Percentiles rank a stretch among this genome's conserved stretches.
Conservation (phyloP, 2,329 filamentous ascomycete species). For the Fusarium burgessii region DNA sequence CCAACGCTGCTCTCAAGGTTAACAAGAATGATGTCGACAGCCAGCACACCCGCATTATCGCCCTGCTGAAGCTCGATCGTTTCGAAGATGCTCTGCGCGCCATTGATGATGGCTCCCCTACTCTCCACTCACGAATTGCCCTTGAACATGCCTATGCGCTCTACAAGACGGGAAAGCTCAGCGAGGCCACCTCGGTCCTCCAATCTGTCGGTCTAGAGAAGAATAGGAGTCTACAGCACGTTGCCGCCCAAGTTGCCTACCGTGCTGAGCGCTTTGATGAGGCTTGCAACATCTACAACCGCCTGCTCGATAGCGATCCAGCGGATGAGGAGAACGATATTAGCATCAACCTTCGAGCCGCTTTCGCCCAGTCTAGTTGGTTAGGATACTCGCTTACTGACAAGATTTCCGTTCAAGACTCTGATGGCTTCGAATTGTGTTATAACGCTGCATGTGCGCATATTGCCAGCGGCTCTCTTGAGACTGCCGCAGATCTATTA, state of each 20-base stretch:
- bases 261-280: slow-evolving; percentile 78
- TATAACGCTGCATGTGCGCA: slow-evolving; percentile 83
- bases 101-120: slow-evolving; percentile 72
- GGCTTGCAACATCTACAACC: slow-evolving; percentile 72
- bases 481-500: slow-evolving; percentile 73
- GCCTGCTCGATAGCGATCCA: slow-evolving; percentile 62
- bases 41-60: slow-evolving; percentile 77
- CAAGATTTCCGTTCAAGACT: slow-evolving; percentile 65
- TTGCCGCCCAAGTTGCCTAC: slow-evolving; percentile 77
- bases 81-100: slow-evolving; percentile 81
- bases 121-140: slow-evolving; percentile 69
- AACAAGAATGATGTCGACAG: slow-evolving; percentile 70
- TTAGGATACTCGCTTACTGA: slow-evolving; percentile 60
- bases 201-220: slow-evolving; percentile 49
- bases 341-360: slow-evolving; percentile 79
- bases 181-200: slow-evolving; percentile 68
- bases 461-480: slow-evolving; percentile 76
- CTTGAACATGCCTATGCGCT: slow-evolving; percentile 85
- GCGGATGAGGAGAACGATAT: slow-evolving; percentile 79
- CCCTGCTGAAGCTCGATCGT: slow-evolving; percentile 84
- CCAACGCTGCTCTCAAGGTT: slow-evolving; percentile 71
- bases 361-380: slow-evolving; percentile 80
- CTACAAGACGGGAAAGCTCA: slow-evolving; percentile 80
- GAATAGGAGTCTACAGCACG: slow-evolving; percentile 59
- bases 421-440: slow-evolving; percentile 83